Evolutionary conservation across 306 rosid species (phyloP).

Genomic region (Erythrophleum fordii): DNA sequence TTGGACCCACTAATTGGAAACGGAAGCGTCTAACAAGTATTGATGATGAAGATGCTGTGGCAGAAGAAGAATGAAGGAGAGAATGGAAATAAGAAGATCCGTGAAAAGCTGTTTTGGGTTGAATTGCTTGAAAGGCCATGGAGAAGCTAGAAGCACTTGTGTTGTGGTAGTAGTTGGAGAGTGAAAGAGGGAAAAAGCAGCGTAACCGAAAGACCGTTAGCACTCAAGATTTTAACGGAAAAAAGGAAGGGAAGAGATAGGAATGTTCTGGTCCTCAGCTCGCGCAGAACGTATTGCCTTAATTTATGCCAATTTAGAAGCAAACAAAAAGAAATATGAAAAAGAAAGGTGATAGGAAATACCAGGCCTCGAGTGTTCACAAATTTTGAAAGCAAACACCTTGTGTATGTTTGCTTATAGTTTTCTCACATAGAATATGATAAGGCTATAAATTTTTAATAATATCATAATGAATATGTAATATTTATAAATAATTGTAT

Average conservation of each 20-base stretch:
- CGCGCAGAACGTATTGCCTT: neutral
- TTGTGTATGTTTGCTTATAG: too few relatives aligned
- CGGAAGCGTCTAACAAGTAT: constrained; percentile 5
- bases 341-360: neutral
- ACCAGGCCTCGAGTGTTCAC: neutral
- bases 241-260: constrained; percentile 38
- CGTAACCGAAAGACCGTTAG: constrained; percentile 31
- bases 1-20: constrained; percentile 34
- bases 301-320: neutral
- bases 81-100: constrained; percentile 46
- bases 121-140: constrained; percentile 43
- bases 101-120: constrained; percentile 33
- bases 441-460: too few relatives aligned
- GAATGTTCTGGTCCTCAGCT: constrained; percentile 44
- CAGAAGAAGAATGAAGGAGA: constrained; percentile 38
- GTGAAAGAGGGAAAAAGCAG: neutral
- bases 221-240: neutral
- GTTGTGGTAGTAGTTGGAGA: constrained; percentile 8
- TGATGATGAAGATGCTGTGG: constrained; percentile 32
- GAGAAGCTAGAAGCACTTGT: neutral
- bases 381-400: too few relatives aligned
- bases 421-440: too few relatives aligned
- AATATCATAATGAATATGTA: too few relatives aligned
- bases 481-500: too few relatives aligned
- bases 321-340: neutral